phyloP scores from a whole-genome alignment of 352 stramenopile genomes.

The Plasmopara viticola region DNA sequence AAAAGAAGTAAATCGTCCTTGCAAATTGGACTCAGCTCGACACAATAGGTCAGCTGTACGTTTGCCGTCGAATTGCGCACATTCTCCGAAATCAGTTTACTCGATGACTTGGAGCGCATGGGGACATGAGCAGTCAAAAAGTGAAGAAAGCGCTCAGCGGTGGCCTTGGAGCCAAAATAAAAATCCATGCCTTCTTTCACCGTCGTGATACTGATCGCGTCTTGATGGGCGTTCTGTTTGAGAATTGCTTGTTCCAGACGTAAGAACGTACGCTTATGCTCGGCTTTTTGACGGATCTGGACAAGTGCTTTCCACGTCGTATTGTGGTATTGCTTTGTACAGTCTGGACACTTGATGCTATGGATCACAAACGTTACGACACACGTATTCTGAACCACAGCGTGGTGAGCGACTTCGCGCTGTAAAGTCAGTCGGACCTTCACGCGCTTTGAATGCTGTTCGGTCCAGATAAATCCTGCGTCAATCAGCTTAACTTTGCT shows the following conservation, averaged over 20 bases:
- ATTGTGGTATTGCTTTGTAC: conserved; percentile 63
- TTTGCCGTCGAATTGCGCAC: conserved; percentile 56
- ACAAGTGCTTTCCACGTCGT: conserved; percentile 63
- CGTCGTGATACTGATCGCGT: conserved; percentile 50
- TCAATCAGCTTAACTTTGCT: conserved; percentile 70
- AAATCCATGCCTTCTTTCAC: conserved; percentile 80
- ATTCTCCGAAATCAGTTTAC: conserved; percentile 74
- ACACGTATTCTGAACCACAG: conserved; percentile 59
- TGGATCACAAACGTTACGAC: conserved; percentile 59
- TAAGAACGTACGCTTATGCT: conserved; percentile 74
- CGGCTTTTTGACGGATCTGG: conserved; percentile 68
- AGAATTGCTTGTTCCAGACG: conserved; percentile 67
- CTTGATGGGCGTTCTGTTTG: conserved; percentile 60
- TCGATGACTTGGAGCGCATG: conserved; percentile 61
- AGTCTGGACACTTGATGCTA: conserved; percentile 65
- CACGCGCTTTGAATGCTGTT: conserved; percentile 73
- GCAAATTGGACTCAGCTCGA: conserved; percentile 67
- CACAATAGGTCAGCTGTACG: conserved; percentile 57
- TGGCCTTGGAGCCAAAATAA: conserved; percentile 58
- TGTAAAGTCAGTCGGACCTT: conserved; percentile 68
- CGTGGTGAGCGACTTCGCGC: conserved; percentile 67
- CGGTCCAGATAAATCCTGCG: conserved; percentile 77
- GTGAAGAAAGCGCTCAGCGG: conserved; percentile 51
- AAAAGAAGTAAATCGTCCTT: conserved; percentile 71
- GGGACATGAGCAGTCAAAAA: conserved; percentile 58